Conservation (phyloP, 225 moss, liverwort and hornwort species). For the Bryum argenteum region DNA sequence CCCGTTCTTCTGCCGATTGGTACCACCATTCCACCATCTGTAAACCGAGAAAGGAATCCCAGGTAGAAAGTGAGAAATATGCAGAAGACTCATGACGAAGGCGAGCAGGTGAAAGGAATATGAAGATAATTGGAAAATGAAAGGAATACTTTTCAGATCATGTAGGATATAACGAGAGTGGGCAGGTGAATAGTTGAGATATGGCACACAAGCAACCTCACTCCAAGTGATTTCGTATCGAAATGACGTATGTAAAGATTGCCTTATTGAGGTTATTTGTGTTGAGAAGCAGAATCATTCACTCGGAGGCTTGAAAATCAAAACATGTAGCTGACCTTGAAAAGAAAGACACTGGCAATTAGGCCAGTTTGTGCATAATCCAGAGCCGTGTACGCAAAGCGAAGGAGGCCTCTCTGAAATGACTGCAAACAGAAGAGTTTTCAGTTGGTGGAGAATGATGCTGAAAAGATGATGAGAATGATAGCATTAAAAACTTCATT, state of each 20-base stretch:
- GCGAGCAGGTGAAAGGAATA: too few species aligned
- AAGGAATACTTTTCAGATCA: too few species aligned
- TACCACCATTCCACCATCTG: slow-evolving; percentile 99
- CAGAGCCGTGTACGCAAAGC: slow-evolving; percentile 71
- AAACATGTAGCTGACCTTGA: slow-evolving; percentile 61
- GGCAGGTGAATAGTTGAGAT: too few species aligned
- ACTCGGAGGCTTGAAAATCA: not conserved
- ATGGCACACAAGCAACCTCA: too few species aligned
- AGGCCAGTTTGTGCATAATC: slow-evolving; percentile 97
- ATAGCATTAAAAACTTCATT: too few species aligned
- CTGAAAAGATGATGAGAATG: not conserved
- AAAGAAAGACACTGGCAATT: slow-evolving; percentile 92
- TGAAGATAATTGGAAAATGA: too few species aligned
- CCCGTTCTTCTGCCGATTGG: slow-evolving; percentile 94
- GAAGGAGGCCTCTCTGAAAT: slow-evolving; percentile 81
- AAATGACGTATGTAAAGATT: too few species aligned
- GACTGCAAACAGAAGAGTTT: slow-evolving; percentile 45
- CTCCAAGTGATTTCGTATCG: too few species aligned
- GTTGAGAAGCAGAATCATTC: slow-evolving; percentile 15
- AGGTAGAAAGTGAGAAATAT: too few species aligned
- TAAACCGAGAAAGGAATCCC: not conserved
- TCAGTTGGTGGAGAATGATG: not conserved
- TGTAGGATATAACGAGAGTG: too few species aligned
- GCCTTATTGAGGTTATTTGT: too few species aligned
- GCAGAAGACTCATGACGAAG: too few species aligned